Evolutionary conservation across 495 filamentous ascomycete genomes (phyloP).

Genomic region (Xylaria sp.): DNA sequence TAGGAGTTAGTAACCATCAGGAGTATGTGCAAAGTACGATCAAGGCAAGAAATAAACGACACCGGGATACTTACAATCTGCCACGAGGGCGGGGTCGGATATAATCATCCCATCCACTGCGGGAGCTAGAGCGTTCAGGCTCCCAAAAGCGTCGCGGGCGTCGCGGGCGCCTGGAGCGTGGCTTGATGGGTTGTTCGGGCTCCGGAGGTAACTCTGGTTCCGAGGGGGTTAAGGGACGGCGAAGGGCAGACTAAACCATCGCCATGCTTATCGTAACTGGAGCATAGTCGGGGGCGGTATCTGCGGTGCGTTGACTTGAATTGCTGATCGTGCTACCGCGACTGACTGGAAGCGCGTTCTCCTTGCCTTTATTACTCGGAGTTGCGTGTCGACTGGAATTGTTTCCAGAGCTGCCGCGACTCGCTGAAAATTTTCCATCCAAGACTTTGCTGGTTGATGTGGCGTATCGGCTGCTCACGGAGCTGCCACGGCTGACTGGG

Average conservation of each 20-base stretch:
- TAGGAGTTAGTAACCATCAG: background rate
- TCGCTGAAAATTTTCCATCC: background rate
- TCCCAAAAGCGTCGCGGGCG: background rate
- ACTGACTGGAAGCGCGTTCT: background rate
- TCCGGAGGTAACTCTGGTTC: background rate
- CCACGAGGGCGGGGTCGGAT: constrained; percentile 2
- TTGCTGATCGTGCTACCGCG: constrained; percentile 10
- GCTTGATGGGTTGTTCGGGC: background rate
- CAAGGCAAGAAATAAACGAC: background rate
- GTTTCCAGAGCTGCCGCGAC: background rate
- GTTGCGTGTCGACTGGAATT: constrained; percentile 34
- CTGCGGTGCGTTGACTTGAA: background rate
- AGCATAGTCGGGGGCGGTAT: background rate
- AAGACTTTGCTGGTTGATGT: constrained; percentile 35
- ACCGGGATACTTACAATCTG: constrained; percentile 1
- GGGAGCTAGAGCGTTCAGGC: background rate
- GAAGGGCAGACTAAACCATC: background rate
- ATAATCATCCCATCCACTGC: constrained; percentile 4
- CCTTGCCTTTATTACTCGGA: constrained; percentile 35
- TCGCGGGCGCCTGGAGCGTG: background rate
- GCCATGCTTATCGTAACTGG: no score
- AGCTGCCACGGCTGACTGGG: constrained; percentile 58
- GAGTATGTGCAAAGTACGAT: background rate
- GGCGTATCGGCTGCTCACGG: constrained; percentile 35
- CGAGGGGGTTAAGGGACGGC: background rate